These are phyloP conservation scores for Jaltomata sinuosa DNA, from an alignment of 257 asterid species.

Conservation along the genomic window DNA sequence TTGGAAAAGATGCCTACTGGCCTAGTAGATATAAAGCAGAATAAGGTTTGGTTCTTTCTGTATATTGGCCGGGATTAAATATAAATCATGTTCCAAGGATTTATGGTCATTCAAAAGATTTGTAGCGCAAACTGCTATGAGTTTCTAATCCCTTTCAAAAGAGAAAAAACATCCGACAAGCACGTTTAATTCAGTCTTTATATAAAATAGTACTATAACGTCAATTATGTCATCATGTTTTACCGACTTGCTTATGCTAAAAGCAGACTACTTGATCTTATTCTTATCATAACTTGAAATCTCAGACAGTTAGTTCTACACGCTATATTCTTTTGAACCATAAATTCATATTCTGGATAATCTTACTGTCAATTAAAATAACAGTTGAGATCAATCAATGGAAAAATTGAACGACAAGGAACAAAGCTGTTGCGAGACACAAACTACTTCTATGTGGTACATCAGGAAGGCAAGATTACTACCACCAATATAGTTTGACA, in stretches of 20 bases:
- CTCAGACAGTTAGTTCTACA: not conserved
- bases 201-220: no score
- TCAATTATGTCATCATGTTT: not conserved
- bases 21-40: not conserved
- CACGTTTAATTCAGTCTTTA: not conserved
- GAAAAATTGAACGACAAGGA: not conserved
- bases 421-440: not conserved
- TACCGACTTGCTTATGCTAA: not conserved
- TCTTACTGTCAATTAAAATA: not conserved
- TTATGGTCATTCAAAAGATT: not conserved
- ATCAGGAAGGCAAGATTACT: not conserved
- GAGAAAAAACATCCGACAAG: no score
- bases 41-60: not conserved
- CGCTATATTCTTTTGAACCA: not conserved
- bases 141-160: not conserved
- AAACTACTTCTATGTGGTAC: not conserved
- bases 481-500: not conserved
- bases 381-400: not conserved
- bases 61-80: not conserved
- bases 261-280: not conserved
- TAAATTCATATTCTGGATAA: not conserved
- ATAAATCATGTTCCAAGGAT: not conserved
- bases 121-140: not conserved
- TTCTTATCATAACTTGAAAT: not conserved
- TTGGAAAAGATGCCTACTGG: not conserved